phyloP scores from a whole-genome alignment of 768 basidiomycete genomes.

The Suillus americanus region DNA sequence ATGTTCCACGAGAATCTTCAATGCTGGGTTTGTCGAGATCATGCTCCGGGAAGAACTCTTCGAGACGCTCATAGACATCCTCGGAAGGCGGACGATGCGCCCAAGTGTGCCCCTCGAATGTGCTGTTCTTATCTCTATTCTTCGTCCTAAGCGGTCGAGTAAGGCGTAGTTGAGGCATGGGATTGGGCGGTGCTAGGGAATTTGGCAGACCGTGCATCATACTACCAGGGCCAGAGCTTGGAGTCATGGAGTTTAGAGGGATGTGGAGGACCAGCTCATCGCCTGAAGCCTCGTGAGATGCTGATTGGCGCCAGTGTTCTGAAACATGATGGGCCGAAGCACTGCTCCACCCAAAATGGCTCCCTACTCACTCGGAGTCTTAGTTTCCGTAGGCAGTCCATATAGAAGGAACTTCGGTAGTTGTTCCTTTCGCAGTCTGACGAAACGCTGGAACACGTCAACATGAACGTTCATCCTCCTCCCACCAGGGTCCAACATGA shows the following conservation, averaged over 20 bases:
- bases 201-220: slow-evolving; percentile 15
- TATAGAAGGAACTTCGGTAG: background rate
- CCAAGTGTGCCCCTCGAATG: slow-evolving; percentile 78
- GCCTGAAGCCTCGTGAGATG: slow-evolving; percentile 4
- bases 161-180: slow-evolving; percentile 15
- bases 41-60: slow-evolving; percentile 94
- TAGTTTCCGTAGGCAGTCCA: slow-evolving; percentile 34
- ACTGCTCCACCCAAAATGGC: background rate
- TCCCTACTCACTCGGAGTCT: too few species aligned
- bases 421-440: background rate
- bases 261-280: slow-evolving; percentile 10
- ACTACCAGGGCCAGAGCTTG: slow-evolving; percentile 15
- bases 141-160: slow-evolving; percentile 24
- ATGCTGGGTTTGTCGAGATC: slow-evolving; percentile 96
- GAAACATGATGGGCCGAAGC: slow-evolving; percentile 41
- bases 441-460: background rate
- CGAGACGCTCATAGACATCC: slow-evolving; percentile 88
- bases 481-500: background rate
- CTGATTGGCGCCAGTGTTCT: slow-evolving; percentile 39
- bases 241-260: slow-evolving; percentile 31
- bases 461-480: background rate
- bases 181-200: slow-evolving; percentile 19
- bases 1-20: slow-evolving; percentile 78
- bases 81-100: slow-evolving; percentile 88
- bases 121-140: slow-evolving; percentile 40